A percentile compares a stretch with the other conserved stretches of the same genome.
phyloP scores from a whole-genome alignment of 2,329 filamentous ascomycete species.

The Pseudogymnoascus sp. region DNA sequence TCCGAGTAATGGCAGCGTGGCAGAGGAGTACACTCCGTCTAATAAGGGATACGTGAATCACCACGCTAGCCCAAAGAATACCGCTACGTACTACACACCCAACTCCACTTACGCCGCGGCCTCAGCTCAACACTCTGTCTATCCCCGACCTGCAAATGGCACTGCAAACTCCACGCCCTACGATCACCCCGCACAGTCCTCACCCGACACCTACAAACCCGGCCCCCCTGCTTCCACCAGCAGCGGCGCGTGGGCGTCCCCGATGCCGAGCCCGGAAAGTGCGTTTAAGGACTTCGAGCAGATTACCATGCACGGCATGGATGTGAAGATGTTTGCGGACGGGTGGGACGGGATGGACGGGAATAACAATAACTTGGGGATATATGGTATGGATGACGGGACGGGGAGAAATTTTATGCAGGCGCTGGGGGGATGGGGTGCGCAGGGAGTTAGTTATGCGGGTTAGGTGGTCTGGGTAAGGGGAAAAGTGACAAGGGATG shows the following conservation, averaged over 20 bases:
- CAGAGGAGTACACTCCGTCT: background rate
- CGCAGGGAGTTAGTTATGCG: too few species aligned
- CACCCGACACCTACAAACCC: background rate
- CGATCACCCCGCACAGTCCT: background rate
- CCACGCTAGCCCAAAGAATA: background rate
- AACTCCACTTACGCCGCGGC: background rate
- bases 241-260: background rate
- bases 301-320: background rate
- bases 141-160: background rate
- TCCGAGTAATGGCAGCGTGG: background rate
- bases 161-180: background rate
- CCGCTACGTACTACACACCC: background rate
- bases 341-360: background rate
- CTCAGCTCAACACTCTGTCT: background rate
- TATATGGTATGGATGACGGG: background rate
- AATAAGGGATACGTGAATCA: background rate
- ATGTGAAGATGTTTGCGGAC: background rate
- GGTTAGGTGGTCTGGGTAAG: background rate
- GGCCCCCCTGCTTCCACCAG: background rate
- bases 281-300: background rate
- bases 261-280: background rate
- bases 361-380: background rate
- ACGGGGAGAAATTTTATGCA: background rate
- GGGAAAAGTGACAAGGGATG: background rate
- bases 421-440: background rate